These are phyloP conservation scores for Austroboletus niveus DNA, from an alignment of 1,284 basidiomycete genomes.

Conservation along the genomic window DNA sequence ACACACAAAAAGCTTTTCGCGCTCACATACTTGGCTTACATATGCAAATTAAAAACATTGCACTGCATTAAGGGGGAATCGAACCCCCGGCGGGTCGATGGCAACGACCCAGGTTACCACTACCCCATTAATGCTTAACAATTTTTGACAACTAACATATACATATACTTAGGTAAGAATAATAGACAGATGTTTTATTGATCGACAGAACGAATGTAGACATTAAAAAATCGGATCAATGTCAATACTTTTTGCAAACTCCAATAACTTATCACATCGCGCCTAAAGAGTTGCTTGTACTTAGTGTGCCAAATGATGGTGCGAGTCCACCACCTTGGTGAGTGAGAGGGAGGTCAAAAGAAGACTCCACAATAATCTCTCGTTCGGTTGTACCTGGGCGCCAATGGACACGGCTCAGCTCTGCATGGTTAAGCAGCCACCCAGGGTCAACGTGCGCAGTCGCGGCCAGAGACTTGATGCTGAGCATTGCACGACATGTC, in stretches of 20 bases:
- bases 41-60: background rate
- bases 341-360: constrained; percentile 2
- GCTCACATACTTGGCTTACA: background rate
- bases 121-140: constrained; percentile 34
- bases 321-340: background rate
- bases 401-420: constrained; percentile 41
- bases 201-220: no score
- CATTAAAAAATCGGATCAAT: no score
- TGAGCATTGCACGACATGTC: constrained; percentile 34
- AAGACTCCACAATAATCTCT: constrained; percentile 44
- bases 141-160: no score
- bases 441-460: constrained; percentile 37
- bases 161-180: no score
- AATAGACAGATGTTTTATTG: no score
- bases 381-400: constrained; percentile 36
- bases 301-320: background rate
- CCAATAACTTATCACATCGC: background rate
- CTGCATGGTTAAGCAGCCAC: constrained; percentile 40
- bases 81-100: constrained; percentile 73
- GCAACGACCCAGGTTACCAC: constrained; percentile 39
- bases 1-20: no score
- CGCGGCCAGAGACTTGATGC: constrained; percentile 38
- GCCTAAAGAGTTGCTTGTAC: background rate
- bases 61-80: constrained; percentile 74
- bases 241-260: background rate